Percentiles rank a stretch among this genome's conserved stretches.
These are phyloP conservation scores for Chlorella vulgaris DNA, from an alignment of 139 green algal species.

Conservation along the genomic window DNA sequence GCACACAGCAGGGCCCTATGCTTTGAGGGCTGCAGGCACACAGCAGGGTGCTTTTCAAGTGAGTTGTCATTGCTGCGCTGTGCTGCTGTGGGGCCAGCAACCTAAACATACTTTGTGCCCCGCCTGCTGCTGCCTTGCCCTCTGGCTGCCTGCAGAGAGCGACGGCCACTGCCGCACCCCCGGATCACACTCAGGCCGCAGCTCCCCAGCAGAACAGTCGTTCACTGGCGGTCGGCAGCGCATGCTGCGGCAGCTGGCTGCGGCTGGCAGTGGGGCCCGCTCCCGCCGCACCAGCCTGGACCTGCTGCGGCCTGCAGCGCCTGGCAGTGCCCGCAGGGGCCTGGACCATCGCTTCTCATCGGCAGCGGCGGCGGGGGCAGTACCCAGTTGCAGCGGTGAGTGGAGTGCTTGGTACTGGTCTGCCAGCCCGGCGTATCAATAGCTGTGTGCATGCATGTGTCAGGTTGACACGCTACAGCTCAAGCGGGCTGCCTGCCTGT, in stretches of 20 bases:
- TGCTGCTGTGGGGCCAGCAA: no score
- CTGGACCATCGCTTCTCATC: constrained; percentile 18
- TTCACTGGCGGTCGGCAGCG: constrained; percentile 6
- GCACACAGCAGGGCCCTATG: no score
- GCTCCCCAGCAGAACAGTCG: background rate
- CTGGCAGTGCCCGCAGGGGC: background rate
- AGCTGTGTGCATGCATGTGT: no score
- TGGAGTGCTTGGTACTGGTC: background rate
- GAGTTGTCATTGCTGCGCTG: no score
- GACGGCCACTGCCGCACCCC: background rate
- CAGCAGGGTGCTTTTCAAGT: no score
- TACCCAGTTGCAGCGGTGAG: background rate
- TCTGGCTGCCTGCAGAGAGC: background rate
- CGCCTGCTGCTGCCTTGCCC: background rate
- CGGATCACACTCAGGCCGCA: background rate
- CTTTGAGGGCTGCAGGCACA: no score
- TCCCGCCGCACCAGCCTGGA: background rate
- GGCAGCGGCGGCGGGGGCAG: background rate
- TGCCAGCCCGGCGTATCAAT: no score
- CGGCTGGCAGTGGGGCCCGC: background rate
- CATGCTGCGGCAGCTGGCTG: no score
- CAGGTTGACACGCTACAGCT: no score
- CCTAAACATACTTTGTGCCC: no score
- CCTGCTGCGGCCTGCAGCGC: constrained; percentile 2
- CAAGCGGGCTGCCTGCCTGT: background rate